Conservation (phyloP, 1,284 basidiomycete species). For the Lentinula novae-zelandiae region DNA sequence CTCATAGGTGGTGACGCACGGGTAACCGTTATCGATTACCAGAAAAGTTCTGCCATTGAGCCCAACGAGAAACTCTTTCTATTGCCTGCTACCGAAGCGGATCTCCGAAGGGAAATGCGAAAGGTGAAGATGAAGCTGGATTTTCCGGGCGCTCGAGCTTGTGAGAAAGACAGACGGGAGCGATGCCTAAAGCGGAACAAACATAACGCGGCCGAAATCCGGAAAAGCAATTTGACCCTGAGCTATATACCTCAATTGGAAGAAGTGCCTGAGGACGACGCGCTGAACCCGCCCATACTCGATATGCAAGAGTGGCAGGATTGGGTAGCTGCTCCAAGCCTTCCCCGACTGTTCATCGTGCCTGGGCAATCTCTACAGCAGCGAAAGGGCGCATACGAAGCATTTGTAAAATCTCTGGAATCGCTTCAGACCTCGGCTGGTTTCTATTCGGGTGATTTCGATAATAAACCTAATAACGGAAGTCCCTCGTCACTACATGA, state of each 20-base stretch:
- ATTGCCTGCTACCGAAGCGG: conserved; percentile 30
- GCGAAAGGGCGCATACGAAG: background rate
- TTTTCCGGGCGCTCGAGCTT: conserved; percentile 24
- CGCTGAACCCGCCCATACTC: conserved; percentile 4
- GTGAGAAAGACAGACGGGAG: conserved; percentile 17
- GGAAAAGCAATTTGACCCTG: background rate
- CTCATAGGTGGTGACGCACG: conserved; percentile 53
- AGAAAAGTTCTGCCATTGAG: conserved; percentile 37
- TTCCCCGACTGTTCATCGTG: conserved; percentile 10
- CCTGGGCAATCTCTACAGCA: conserved; percentile 8
- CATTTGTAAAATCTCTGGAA: conserved; percentile 2
- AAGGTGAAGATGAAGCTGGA: conserved; percentile 52
- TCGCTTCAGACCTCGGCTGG: background rate
- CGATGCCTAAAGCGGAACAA: background rate
- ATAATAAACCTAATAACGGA: background rate
- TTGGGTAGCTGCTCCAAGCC: conserved; percentile 3
- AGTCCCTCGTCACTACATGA: background rate
- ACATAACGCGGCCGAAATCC: background rate
- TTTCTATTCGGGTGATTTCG: background rate
- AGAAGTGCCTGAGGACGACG: conserved; percentile 2
- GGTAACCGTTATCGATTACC: conserved; percentile 57
- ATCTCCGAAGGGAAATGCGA: conserved; percentile 51
- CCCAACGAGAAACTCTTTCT: conserved; percentile 36
- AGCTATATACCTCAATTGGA: background rate
- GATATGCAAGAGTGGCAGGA: conserved; percentile 10